Evolutionary conservation across 768 basidiomycete species (phyloP), one percentile per base, ranked within the genome.

Genomic region (Tulasnella sp.): DNA sequence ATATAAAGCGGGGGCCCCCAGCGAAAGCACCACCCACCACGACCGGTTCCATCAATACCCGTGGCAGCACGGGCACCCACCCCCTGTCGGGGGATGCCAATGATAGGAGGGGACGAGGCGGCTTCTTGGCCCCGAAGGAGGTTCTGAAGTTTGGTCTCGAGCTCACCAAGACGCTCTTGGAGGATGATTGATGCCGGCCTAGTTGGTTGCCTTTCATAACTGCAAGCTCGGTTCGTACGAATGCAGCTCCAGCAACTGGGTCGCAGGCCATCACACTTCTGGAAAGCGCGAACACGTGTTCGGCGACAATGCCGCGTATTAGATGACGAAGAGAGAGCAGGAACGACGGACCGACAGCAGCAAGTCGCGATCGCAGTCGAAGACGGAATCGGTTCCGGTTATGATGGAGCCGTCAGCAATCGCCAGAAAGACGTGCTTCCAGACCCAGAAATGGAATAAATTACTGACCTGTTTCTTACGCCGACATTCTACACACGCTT

Each of bases 191-290:
- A 76, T 24, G 56, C 75, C 34, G 75, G 75, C 21, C 72, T 31
- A 3, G 39, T 34, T n/a, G 48, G 39, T 8, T 39, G 75, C 75
- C 46, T 48, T 39, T 76, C 75, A 34, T 76, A 76, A 38, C 75
- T 39, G 38, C 75, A 76, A 31, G 38, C 27, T 14, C 75, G 40
- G 31, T 76, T 44, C 27, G 44, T 56, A 24, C 46, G 34, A 24
- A 58, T 46, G 46, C 75, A 76, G 27, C 36, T 38, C 34, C 46
- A 40, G 75, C 75, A 76, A 34, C 72, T 58, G 44, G 75, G 75
- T 46, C 46, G 38, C 21, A 58, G 46, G n/a, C 75, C 75, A n/a
- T 76, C 75, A 31, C 75, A 76, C 44, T 76, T 76, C 75, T 76
- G 56, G 21, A 52, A 38, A 76, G 36, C 21, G 56, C 3, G 5